Base-by-base conservation (phyloP, 805 yeast genomes). In the Ogataea neopini region DNA sequence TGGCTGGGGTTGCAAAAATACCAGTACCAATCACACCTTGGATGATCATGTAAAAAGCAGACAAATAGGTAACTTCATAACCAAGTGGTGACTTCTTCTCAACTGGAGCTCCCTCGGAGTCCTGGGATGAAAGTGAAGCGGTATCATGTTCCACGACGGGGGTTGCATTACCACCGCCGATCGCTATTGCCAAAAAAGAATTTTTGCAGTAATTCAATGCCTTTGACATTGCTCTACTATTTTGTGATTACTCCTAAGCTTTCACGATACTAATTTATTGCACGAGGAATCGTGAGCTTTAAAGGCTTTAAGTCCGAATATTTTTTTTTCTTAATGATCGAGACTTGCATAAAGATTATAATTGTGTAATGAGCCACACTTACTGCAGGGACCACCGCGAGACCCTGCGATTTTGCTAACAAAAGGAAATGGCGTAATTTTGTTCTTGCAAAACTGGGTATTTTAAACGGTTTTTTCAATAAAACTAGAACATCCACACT, bases 21-120 rank as follows among this genome's bases (percentile, higher is more conserved):
- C 90, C 90, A 0, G 90, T 84, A 53, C 91, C 91, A 39, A 85
- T 73, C 71, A 85, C 79, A 54, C 90, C 80, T 53, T 83, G 84
- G 58, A 84, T 72, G 48, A 83, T 79, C 48, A 83, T 67, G 44
- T 85, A 84, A 44, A 83, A 74, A 46, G 90, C 86, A 37, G 54
- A 43, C 6, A 58, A 14, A 1, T 51, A 48, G 7, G 55, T 51
- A 9, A 84, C 79, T 37, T 72, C 68, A 39, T 72, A 52, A 4
- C 62, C 62, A 19, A 58, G 49, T 1, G 62, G 62, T 28, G 69
- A 70, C 4, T 50, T 56, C 22, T 59, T 57, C 47, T 74, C 77
- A 6, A 71, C 70, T 7, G 77, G 77, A 4, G 74, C 74, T 53
- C 75, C 74, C 32, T 50, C 49, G 2, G 57, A 50, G 40, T 63